phyloP scores from a whole-genome alignment of 805 yeast genomes.

The Yarrowia osloensis region DNA sequence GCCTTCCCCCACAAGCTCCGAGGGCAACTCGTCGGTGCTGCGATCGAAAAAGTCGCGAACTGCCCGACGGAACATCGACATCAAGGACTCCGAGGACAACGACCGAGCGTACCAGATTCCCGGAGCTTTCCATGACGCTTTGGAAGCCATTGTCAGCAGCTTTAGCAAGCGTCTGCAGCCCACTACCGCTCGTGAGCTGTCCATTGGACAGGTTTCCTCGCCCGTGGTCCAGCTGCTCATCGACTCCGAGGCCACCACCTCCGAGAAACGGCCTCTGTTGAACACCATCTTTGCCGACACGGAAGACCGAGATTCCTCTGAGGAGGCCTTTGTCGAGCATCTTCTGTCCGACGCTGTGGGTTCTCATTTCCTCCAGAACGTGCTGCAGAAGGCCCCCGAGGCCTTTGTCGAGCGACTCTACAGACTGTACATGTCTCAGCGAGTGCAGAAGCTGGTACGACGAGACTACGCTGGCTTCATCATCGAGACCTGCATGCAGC shows the following conservation, averaged over 20 bases:
- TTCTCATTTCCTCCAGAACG: constrained; percentile 81
- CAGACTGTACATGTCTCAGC: constrained; percentile 67
- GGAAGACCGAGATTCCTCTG: constrained; percentile 47
- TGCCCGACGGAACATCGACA: constrained; percentile 91
- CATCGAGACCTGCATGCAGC: constrained; percentile 67
- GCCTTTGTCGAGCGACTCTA: constrained; percentile 72
- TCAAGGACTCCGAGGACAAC: constrained; percentile 74
- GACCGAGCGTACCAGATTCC: constrained; percentile 70
- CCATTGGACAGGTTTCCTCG: constrained; percentile 79
- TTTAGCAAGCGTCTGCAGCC: constrained; percentile 42
- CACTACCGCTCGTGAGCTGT: constrained; percentile 64
- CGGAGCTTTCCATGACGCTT: constrained; percentile 60
- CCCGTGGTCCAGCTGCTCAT: constrained; percentile 81
- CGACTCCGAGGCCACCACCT: constrained; percentile 78
- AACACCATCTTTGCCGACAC: constrained; percentile 60
- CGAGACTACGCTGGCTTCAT: constrained; percentile 85
- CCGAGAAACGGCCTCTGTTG: constrained; percentile 55
- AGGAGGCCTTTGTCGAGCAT: constrained; percentile 71
- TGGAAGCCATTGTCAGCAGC: constrained; percentile 45
- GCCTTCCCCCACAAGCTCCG: constrained; percentile 59
- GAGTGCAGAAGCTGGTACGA: constrained; percentile 70
- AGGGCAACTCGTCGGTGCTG: constrained; percentile 59
- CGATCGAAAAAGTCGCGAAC: constrained; percentile 79
- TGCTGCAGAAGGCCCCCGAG: constrained; percentile 63
- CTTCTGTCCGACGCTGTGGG: constrained; percentile 88